Evolutionary conservation across 78 protist species (phyloP).

Genomic region (Dictyostelium capitatum): DNA sequence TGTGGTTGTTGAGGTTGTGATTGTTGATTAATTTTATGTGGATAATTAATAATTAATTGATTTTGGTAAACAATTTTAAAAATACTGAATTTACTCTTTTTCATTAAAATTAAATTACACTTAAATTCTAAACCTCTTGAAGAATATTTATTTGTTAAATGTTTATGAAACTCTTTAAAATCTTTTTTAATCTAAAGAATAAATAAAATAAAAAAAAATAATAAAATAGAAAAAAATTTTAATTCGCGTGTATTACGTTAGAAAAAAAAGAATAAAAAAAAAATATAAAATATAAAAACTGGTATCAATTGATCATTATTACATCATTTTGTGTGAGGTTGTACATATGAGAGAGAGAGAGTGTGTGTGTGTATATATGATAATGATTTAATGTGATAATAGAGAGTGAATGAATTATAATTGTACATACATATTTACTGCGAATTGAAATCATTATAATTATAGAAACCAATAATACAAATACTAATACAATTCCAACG

Average conservation of each 20-base stretch:
- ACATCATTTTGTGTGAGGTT: too few species aligned
- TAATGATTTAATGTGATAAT: too few species aligned
- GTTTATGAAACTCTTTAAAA: neutral
- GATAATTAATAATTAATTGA: neutral
- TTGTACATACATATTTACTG: neutral
- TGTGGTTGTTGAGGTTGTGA: too few species aligned
- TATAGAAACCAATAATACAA: neutral
- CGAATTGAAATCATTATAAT: neutral
- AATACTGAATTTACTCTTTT: neutral
- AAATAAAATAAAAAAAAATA: too few species aligned
- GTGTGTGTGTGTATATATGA: too few species aligned
- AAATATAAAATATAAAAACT: too few species aligned
- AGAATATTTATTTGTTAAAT: neutral
- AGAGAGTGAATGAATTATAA: too few species aligned
- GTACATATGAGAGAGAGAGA: too few species aligned
- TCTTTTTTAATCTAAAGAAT: neutral
- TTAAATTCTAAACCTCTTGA: neutral
- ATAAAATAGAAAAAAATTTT: neutral
- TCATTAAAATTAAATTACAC: neutral
- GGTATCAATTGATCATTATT: too few species aligned
- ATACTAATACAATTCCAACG: neutral
- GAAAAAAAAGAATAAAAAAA: too few species aligned
- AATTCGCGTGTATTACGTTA: neutral
- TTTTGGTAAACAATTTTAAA: neutral
- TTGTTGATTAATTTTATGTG: neutral